Percentiles rank a stretch among this genome's conserved stretches.
phyloP scores from a whole-genome alignment of 495 filamentous ascomycete genomes.

The Neurospora sp. region DNA sequence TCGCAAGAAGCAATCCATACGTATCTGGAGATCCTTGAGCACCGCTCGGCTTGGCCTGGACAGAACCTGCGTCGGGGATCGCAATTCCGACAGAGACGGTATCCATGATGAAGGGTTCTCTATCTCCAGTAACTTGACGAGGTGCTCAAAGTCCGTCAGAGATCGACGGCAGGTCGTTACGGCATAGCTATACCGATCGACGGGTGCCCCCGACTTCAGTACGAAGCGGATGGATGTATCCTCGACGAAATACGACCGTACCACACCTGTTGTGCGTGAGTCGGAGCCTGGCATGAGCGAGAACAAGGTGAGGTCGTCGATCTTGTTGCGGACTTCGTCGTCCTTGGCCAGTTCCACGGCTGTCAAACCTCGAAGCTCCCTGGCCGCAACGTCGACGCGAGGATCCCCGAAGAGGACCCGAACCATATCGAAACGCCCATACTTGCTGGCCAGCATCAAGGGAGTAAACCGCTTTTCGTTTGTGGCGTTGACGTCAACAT shows the following conservation, averaged over 20 bases:
- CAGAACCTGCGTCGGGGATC: conserved; percentile 85
- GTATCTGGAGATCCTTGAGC: conserved; percentile 77
- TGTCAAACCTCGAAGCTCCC: conserved; percentile 81
- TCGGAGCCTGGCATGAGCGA: conserved; percentile 60
- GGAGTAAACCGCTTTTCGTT: conserved; percentile 95
- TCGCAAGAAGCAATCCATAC: conserved; percentile 76
- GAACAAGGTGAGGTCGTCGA: conserved; percentile 86
- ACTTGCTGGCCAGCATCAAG: conserved; percentile 99
- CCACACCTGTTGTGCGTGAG: conserved; percentile 81
- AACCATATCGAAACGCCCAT: conserved; percentile 88
- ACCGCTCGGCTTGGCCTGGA: conserved; percentile 82
- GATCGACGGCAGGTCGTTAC: conserved; percentile 93
- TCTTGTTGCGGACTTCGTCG: conserved; percentile 90
- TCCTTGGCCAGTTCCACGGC: conserved; percentile 97
- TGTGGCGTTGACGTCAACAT: conserved; percentile 87
- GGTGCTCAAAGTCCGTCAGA: conserved; percentile 80
- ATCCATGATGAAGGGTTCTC: conserved; percentile 96
- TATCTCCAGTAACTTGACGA: conserved; percentile 74
- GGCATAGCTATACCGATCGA: conserved; percentile 58
- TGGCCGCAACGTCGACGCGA: conserved; percentile 73
- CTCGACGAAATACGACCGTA: conserved; percentile 96
- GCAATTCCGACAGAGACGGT: conserved; percentile 64
- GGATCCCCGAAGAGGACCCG: conserved; percentile 77
- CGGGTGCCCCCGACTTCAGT: conserved; percentile 80
- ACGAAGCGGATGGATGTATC: conserved; percentile 90